Base-by-base conservation (phyloP, 2,329 filamentous ascomycete species). In the Penicillium sp. region DNA sequence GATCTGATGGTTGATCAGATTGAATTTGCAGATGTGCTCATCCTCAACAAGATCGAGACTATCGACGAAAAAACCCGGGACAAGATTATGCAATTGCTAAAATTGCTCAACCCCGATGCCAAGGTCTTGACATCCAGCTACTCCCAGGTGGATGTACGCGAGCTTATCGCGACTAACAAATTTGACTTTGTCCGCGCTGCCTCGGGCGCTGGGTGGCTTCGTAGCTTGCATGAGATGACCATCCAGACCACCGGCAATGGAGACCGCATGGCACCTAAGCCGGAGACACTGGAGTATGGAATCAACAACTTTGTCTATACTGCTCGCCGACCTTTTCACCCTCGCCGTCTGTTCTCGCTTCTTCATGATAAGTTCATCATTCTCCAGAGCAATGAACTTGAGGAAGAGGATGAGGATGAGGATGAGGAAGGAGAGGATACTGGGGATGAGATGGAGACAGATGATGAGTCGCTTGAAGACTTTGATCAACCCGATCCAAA, bases 1-100 rank as follows among this genome's bases (percentile, higher is more conserved):
- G 88, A 91, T 62, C 79, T 91, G 0, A 89, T 90, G 81, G 87
- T 90, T 0, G 88, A 91, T 63, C 88, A 91, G 66, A 89, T 91
- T 57, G 89, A 91, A 71, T 91, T 91, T 63, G 87, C 88, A 0
- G 87, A 91, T 62, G 87, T 90, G 7, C 81, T 91, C 14, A 80
- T 90, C 3, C 74, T 90, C 21, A 91, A 91, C 74, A 91, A 91
- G 71, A 77, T 83, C 6, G 87, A 90, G 58, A 83, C 85, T 58
- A 84, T 89, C 14, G 71, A 79, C 41, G 69, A 73, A 5, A 73
- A 67, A 21, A 80, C 77, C 1, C 76, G 80, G 19, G 65, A 72
- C 5, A 75, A 82, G 3, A 79, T 89, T 53, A 69, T 77, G 3
- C 76, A 79, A 0, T 73, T 89, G 10, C 74, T 90, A 53, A 80